Evolutionary conservation across 768 basidiomycete genomes (phyloP), one percentile per base, ranked within the genome.

Genomic region (Naganishia onofrii): DNA sequence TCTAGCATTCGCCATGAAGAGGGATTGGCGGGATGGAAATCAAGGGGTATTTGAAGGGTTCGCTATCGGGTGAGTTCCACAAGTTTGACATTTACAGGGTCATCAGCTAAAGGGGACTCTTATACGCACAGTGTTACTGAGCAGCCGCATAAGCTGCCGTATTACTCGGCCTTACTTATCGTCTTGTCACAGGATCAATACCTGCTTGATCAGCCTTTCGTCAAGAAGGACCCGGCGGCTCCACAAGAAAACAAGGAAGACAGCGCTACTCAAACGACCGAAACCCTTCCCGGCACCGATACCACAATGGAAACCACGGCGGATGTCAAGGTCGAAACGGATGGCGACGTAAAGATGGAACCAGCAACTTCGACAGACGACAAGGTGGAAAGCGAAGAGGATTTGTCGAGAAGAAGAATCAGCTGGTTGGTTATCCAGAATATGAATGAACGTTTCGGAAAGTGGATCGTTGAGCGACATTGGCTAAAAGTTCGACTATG

Each of bases 101-200:
- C 12, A 9, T 67, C 2, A 26, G 38, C 38, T 42, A 5, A n/a
- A 23, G 23, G n/a, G 51, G 55, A 19, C 63, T 46, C 31, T 52
- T 6, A 29, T 23, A 2, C 54, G 19, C 42, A 17, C 44, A 82
- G 81, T 17, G 70, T 80, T 65, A 92, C 89, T 0, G 92, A 97
- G 81, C 90, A 96, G 75, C 93, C 94, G 0, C 93, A 88, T 84
- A 99, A 98, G 84, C 90, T 91, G 42, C 89, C 92, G 0, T 90
- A 88, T 77, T 93, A 93, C 81, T 91, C 91, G 15, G 87, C 90
- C 13, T 82, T 97, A 21, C 84, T 96, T 57, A 85, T 88, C 26
- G 81, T 88, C 46, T 83, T 97, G 53, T 77, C 76, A 2, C 70
- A 48, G 21, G 73, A 44, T 55, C 74, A 42, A n/a, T 51, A 36